phyloP scores from a whole-genome alignment of 106 monocot species.

The Platanthera guangdongensis region DNA sequence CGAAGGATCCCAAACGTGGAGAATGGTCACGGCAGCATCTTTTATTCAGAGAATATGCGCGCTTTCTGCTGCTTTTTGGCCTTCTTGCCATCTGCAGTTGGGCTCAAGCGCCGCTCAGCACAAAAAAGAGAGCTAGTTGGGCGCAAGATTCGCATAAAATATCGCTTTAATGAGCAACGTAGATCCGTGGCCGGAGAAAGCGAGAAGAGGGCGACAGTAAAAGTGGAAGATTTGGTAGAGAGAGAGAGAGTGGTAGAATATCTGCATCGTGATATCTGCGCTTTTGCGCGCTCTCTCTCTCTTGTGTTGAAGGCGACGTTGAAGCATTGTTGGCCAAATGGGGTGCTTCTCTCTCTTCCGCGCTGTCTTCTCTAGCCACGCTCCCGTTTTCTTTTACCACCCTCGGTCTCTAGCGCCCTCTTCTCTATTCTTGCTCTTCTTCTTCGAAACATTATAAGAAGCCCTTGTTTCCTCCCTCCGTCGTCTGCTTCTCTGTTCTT shows the following conservation, averaged over 20 bases:
- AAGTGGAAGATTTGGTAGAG: conserved; percentile 5
- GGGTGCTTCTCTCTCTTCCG: background rate
- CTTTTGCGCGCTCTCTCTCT: background rate
- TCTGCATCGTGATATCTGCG: conserved; percentile 7
- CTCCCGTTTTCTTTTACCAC: background rate
- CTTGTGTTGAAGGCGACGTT: background rate
- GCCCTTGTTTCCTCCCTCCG: background rate
- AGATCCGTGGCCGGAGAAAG: conserved; percentile 5
- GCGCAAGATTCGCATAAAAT: too few relatives aligned
- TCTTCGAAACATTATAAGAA: background rate
- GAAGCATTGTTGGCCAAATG: background rate
- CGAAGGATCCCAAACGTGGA: too few relatives aligned
- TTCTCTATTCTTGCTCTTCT: too few relatives aligned
- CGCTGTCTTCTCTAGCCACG: background rate
- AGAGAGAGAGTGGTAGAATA: background rate
- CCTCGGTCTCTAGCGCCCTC: too few relatives aligned
- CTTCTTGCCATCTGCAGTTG: too few relatives aligned
- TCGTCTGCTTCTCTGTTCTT: background rate
- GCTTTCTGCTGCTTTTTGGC: too few relatives aligned
- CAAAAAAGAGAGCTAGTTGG: too few relatives aligned
- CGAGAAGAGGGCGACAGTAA: conserved; percentile 4
- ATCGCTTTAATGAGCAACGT: background rate
- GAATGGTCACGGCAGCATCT: too few relatives aligned
- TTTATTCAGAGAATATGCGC: too few relatives aligned
- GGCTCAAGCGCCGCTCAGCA: too few relatives aligned